Base-by-base conservation (phyloP, 2,329 filamentous ascomycete genomes). In the Colletotrichum lentis region DNA sequence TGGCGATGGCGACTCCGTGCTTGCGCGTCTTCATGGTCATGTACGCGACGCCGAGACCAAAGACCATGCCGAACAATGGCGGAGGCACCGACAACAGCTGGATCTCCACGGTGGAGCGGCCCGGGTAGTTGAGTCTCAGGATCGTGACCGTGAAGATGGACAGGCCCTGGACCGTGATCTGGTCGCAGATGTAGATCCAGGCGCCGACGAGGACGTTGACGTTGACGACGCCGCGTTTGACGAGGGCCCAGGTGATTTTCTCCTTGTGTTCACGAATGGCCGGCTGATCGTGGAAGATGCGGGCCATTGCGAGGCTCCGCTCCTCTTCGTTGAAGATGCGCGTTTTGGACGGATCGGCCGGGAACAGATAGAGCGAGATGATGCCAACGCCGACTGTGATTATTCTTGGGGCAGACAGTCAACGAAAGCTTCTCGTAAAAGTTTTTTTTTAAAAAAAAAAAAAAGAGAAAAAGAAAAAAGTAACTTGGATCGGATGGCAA, bases 111-210 rank as follows among this genome's bases (percentile, higher is more conserved):
- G 71, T 72, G 3, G 72, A 71, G 16, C 67, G 72, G 22, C 68
- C 72, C 5, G 73, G 73, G 43, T 73, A 75, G 64, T 75, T 75
- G 31, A 74, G 72, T 39, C 77, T 77, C 60, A 91, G 86, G 62
- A 91, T 91, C 0, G 88, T 90, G 0, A 88, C 88, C 0, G 84
- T 80, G 76, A 91, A 91, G 80, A 91, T 90, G 14, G 85, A 87
- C 1, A 91, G 80, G 10, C 88, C 88, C 73, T 90, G 87, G 3
- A 90, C 88, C 0, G 88, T 91, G 71, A 91, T 69, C 46, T 72
- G 71, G 50, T 72, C 61, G 46, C 71, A 71, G 37, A 59, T 72
- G 65, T 71, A 71, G 53, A 72, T 71, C 73, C 73, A 75, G 16
- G 73, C 71, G 16, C 73, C 72, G 3, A 72, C 73, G 18, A 74